Conservation (phyloP, 805 yeast genomes). For the Starmerella bombi region DNA sequence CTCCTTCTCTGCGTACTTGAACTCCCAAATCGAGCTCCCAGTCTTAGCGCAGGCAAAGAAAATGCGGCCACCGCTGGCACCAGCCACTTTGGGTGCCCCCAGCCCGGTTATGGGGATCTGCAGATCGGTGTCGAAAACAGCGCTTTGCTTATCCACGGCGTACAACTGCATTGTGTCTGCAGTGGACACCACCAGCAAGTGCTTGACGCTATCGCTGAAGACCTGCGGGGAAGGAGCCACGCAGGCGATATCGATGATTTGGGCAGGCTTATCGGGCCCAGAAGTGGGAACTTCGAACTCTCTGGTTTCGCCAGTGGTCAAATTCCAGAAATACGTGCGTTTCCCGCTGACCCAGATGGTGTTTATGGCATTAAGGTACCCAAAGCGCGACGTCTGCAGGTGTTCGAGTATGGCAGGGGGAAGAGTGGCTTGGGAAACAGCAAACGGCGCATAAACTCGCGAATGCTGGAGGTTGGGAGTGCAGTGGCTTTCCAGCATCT, state of each 20-base stretch:
- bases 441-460: constrained; percentile 16
- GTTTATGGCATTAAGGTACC: constrained; percentile 64
- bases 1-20: constrained; percentile 68
- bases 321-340: constrained; percentile 77
- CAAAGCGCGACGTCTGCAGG: constrained; percentile 28
- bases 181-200: constrained; percentile 65
- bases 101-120: constrained; percentile 68
- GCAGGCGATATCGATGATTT: constrained; percentile 60
- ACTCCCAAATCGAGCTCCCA: constrained; percentile 70
- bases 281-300: constrained; percentile 38
- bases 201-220: constrained; percentile 64
- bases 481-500: constrained; percentile 17
- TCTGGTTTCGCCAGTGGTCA: constrained; percentile 50
- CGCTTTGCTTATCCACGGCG: constrained; percentile 55
- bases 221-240: constrained; percentile 73
- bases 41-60: constrained; percentile 74
- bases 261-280: constrained; percentile 53
- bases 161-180: constrained; percentile 63
- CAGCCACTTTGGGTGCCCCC: constrained; percentile 49
- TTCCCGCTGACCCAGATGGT: constrained; percentile 81
- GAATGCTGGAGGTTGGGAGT: constrained; percentile 14
- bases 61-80: constrained; percentile 45
- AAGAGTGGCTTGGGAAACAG: constrained; percentile 9
- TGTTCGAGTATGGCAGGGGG: constrained; percentile 11
- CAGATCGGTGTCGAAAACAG: constrained; percentile 71